Evolutionary conservation across 768 basidiomycete genomes (phyloP).

Genomic region (Tricholoma furcatifolium): DNA sequence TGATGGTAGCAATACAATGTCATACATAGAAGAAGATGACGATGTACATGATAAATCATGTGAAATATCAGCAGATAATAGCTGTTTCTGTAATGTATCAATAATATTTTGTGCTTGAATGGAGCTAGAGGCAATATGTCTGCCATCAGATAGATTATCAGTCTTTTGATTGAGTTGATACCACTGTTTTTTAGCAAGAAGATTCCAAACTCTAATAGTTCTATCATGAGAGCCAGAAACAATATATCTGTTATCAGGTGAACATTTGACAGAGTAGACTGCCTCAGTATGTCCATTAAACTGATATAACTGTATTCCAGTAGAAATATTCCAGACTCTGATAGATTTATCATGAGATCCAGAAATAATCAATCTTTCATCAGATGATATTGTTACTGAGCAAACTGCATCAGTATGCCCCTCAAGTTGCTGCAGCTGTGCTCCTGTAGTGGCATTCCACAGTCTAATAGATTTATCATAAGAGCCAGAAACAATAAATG

Average conservation of each 20-base stretch:
- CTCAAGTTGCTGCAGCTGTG: neutral
- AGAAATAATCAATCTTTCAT: neutral
- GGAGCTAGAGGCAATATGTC: neutral
- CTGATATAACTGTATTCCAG: too few species aligned
- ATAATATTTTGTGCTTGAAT: neutral
- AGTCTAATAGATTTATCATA: neutral
- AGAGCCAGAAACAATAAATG: neutral
- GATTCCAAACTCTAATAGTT: neutral
- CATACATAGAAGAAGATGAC: too few species aligned
- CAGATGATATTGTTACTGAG: neutral
- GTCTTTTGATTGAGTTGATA: too few species aligned
- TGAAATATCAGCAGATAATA: neutral
- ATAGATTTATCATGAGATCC: too few species aligned
- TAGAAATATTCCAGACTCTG: too few species aligned
- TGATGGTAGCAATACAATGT: too few species aligned
- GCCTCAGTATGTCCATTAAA: too few species aligned
- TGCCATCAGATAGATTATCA: too few species aligned
- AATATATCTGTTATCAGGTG: too few species aligned
- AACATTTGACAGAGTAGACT: too few species aligned
- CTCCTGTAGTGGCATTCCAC: neutral
- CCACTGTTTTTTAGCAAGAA: neutral
- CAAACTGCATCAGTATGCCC: neutral
- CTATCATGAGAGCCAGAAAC: neutral
- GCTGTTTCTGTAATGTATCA: neutral
- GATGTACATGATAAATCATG: neutral